phyloP scores from a whole-genome alignment of 495 filamentous ascomycete genomes.

The Penicillium chermesinum region DNA sequence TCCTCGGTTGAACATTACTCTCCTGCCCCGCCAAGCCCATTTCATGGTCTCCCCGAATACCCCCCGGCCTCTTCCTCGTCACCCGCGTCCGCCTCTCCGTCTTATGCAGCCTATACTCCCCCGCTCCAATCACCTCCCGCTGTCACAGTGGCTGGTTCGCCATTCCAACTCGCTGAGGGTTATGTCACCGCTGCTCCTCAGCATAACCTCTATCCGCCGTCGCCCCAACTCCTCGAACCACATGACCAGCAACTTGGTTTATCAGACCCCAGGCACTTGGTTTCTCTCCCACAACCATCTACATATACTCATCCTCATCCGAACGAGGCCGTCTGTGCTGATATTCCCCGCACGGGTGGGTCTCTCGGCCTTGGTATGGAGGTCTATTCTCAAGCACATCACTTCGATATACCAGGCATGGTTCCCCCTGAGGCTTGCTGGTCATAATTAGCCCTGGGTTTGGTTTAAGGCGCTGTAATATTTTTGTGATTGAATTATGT shows the following conservation, averaged over 20 bases:
- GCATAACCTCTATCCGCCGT: slow-evolving; percentile 33
- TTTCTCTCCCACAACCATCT: slow-evolving; percentile 1
- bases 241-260: slow-evolving; percentile 24
- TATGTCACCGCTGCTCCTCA: slow-evolving; percentile 32
- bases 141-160: slow-evolving; percentile 33
- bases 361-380: slow-evolving; percentile 30
- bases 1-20: slow-evolving; percentile 36
- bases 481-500: neutral
- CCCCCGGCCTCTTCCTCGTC: slow-evolving; percentile 33
- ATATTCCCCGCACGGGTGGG: slow-evolving; percentile 24
- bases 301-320: slow-evolving; percentile 33
- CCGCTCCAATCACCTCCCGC: slow-evolving; percentile 40
- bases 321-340: slow-evolving; percentile 26
- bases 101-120: slow-evolving; percentile 38
- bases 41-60: slow-evolving; percentile 32
- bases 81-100: slow-evolving; percentile 35
- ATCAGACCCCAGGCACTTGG: slow-evolving; percentile 25
- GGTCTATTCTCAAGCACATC: slow-evolving; percentile 29
- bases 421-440: slow-evolving; percentile 29
- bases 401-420: slow-evolving; percentile 25
- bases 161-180: slow-evolving; percentile 29
- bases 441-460: slow-evolving; percentile 18
- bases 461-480: neutral
- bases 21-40: slow-evolving; percentile 36
- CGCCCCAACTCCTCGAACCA: slow-evolving; percentile 34